Evolutionary conservation across 2,329 filamentous ascomycete species (phyloP), one percentile per base, ranked within the genome.

Genomic region (Fusarium haematococcum): DNA sequence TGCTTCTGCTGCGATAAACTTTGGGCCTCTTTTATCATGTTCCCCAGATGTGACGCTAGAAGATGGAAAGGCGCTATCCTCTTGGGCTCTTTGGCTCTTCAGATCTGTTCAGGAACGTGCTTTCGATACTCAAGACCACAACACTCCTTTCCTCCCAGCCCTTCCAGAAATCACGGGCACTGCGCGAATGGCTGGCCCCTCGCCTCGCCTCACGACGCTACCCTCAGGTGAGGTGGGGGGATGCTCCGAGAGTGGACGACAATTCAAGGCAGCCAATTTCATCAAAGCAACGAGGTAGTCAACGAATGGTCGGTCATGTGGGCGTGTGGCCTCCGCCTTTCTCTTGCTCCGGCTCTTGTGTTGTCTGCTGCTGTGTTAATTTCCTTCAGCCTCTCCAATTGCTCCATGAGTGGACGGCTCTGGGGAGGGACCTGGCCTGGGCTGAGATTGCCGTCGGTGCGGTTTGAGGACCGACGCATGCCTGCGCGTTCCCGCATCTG

Each of bases 391-490:
- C 69, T 71, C 67, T 70, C 60, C 64, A 59, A 72, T 66, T 69
- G 65, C 69, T 70, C 73, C 72, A 70, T 57, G 72, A 61, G 65
- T 64, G 60, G 57, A 32, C 60, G 50, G 41, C 54, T 60, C 16
- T 65, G 33, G 66, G 60, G 66, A 45, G 48, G 57, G 58, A 41
- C 56, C 58, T 70, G 74, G 71, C 37, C 72, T 71, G 77, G 77
- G 77, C 77, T 79, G 75, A 79, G 76, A 79, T 77, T 77, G 65
- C 74, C 75, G 77, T 78, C 77, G 77, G 65, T 63, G 74, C 68
- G 57, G 75, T 78, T 78, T 78, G 74, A 78, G 69, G 69, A 76
- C 32, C 48, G 74, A 75, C 41, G 59, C 73, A 72, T 69, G 41
- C 60, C 68, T 73, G 65, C 60, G 58, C 54, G 71, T 75, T 75